Evolutionary conservation across 345 rosid genomes (phyloP), one percentile per base, ranked within the genome.

Genomic region (Garcia nutans): DNA sequence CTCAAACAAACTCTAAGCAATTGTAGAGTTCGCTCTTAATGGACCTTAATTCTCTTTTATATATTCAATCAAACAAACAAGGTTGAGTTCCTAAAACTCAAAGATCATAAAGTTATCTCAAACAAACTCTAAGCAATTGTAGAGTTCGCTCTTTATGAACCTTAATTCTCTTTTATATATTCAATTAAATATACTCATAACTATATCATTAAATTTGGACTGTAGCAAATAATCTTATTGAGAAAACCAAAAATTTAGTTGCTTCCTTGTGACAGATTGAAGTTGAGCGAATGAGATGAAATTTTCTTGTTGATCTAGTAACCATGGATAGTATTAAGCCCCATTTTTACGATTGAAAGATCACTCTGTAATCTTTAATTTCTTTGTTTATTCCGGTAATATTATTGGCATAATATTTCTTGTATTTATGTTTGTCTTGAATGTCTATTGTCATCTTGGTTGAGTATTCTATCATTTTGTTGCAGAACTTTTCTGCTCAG

Each of bases 401-500:
- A 31, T 12, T 42, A 12, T 47, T 47, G 50, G 47, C 19, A 44
- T 42, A 5, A 72, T 28, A 65, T 78, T 16, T 77, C 54, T 44
- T 16, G 10, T 26, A 31, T 65, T 37, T 11, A 19, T 41, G 28
- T 70, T 63, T 28, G 19, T 37, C 31, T 59, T 28, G 68, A 31
- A 23, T 60, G 16, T 26, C 4, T 37, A 60, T 73, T 55, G 47
- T 71, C 50, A 75, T 68, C 44, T 79, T 80, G 56, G 75, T 37
- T 50, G 75, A 13, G 37, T 17, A 64, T 65, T 68, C 24, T 66
- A 19, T 70, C 42, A 50, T 79, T 79, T 80, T 72, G 70, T 87
- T 88, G 82, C 97, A 96, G 99, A 92, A 83, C 81, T 89, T 96
- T 83, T 92, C 98, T 72, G 98, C 97, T 74, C 99, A 92, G 88